Base-by-base conservation (phyloP, 1,139 yeast genomes). In the Suhomyces guaymorum region DNA sequence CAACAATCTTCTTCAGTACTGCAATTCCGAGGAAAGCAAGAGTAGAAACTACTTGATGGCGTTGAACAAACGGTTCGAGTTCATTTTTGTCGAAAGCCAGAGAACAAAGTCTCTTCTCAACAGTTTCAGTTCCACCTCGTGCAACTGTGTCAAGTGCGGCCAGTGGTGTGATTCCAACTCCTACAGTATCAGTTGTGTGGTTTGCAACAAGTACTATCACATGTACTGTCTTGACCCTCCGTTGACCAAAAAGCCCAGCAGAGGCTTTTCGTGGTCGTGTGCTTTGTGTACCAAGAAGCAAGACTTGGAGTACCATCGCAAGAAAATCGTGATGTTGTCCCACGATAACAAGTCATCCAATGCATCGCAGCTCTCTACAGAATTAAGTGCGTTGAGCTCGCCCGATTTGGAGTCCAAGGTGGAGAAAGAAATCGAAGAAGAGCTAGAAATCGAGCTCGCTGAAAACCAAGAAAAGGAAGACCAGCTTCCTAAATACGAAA, bases 261-360 rank as follows among this genome's bases (percentile, higher is more conserved):
- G 95, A 39, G 96, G 96, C 1, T 85, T 88, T 54, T 86, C 89
- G 5, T 90, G 97, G 97, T 75, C 89, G n/a, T 90, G 97, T 67
- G 92, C 88, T 15, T 57, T 67, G 3, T 89, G 97, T 61, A 73
- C 85, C 13, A 76, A 75, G 47, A 67, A 55, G 25, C 58, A 63
- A 30, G 76, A 67, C 40, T 55, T 65, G 26, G 70, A 66, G 39
- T 46, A 67, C 38, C 61, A 50, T 32, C 55, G 57, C 35, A 63
- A 59, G 38, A 56, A 67, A 38, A 59, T 62, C 38, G 43, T 70
- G 35, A 70, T 70, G 75, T 56, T 70, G 28, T 63, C 71, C 8
- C 64, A 64, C 37, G 75, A 70, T 41, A 70, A 70, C 42, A 66
- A 69, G 39, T 60, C 66, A 35, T 61, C 72, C 4, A 70, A 69